Percentiles rank a stretch among this genome's conserved stretches.
Evolutionary conservation across 2,329 filamentous ascomycete species (phyloP).

Genomic region (Penicillium aurantiogriseum): DNA sequence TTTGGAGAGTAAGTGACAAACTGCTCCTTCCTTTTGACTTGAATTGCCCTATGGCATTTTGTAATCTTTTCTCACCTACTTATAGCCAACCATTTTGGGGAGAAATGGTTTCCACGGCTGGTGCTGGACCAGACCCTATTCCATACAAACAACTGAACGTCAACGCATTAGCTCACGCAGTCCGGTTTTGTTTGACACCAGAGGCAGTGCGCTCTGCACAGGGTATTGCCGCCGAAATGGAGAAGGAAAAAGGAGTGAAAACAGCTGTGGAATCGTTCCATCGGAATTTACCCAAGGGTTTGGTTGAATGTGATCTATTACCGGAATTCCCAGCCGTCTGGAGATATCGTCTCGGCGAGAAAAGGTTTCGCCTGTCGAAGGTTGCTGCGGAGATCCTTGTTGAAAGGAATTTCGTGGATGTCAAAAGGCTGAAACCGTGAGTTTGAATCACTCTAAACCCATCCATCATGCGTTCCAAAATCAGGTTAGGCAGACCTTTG

Average conservation of each 20-base stretch:
- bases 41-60: accelerated
- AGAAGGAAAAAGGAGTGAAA: constrained; percentile 41
- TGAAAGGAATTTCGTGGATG: constrained; percentile 17
- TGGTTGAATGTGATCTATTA: constrained; percentile 23
- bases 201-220: constrained; percentile 37
- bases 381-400: constrained; percentile 20
- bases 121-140: constrained; percentile 50
- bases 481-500: not conserved
- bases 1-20: constrained; percentile 47
- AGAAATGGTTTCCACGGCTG: constrained; percentile 48
- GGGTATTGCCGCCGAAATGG: constrained; percentile 39
- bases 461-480: too few species aligned
- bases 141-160: constrained; percentile 46
- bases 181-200: constrained; percentile 42
- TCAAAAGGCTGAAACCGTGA: constrained; percentile 4
- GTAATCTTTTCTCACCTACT: not conserved
- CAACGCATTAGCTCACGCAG: constrained; percentile 47
- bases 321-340: constrained; percentile 29
- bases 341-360: constrained; percentile 19
- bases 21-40: not conserved
- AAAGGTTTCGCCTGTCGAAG: constrained; percentile 19
- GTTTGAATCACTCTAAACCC: not conserved
- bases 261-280: constrained; percentile 47
- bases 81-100: constrained; percentile 54
- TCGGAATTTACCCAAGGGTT: constrained; percentile 25